Evolutionary conservation across 2,329 filamentous ascomycete genomes (phyloP), one percentile per base, ranked within the genome.

Genomic region (Monilinia vaccinii-corymbosi): DNA sequence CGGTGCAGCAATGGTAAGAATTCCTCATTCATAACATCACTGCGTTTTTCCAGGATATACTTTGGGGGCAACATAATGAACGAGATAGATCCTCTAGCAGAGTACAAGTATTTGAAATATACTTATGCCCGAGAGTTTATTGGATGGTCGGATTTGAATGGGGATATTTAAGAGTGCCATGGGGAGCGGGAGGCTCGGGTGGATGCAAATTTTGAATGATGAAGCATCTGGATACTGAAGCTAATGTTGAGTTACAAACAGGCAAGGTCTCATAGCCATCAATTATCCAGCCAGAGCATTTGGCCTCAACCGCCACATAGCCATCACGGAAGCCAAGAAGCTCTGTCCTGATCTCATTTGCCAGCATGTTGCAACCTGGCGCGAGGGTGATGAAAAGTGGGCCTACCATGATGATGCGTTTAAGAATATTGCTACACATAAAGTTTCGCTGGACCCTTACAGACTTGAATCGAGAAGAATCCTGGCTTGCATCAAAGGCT

Each of bases 301-400:
- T 68, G 91, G 90, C 2, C 85, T 99, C 58, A 87, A 79, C 48
- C 79, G 93, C 38, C 89, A 95, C 75, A 86, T 93, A 64, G 88
- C 85, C 10, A 81, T 90, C 46, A 78, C 79, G 4, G 94, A 97
- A 70, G 94, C 94, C 21, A 87, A 85, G 73, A 93, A 93, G 73
- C 78, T 90, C 64, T 99, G 94, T 69, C 92, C 93, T 0, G 78
- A 88, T 16, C 79, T 99, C 34, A 85, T 95, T 60, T 78, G 89
- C 58, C 93, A 97, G 74, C 94, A 99, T 73, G 94, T 97, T 21
- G 92, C 91, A 47, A 97, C 92, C 6, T 97, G 92, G 86, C 86
- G 89, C 68, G 92, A 96, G 72, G 93, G 93, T 0, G 90, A 97
- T 64, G 87, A 88, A 66, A 89, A 84, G 69, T 99, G 94, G 94